phyloP scores from a whole-genome alignment of 257 asterid species.

The Lantana camara region DNA sequence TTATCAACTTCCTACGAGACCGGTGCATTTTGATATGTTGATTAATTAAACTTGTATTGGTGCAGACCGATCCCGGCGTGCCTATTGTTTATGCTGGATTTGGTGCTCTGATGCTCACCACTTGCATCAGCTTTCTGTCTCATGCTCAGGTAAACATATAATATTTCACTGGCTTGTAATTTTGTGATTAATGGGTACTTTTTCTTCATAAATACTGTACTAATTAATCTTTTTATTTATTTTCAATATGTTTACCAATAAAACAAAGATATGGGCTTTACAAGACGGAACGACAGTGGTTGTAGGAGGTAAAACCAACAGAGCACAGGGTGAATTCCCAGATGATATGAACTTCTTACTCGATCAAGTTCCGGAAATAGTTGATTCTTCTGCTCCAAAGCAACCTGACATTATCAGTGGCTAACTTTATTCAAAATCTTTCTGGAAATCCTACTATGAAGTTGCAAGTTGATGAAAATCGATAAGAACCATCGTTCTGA shows the following conservation, averaged over 20 bases:
- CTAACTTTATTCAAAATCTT: conserved; percentile 28
- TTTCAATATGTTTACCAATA: conserved; percentile 5
- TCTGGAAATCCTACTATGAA: conserved; percentile 7
- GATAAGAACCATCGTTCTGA: background rate
- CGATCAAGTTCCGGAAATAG: conserved; percentile 80
- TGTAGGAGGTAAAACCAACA: conserved; percentile 84
- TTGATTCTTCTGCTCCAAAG: conserved; percentile 49
- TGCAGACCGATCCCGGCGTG: conserved; percentile 88
- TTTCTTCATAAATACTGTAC: background rate
- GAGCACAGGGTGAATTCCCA: conserved; percentile 75
- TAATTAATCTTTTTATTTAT: conserved; percentile 8
- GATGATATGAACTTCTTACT: conserved; percentile 68
- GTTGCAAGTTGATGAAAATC: background rate
- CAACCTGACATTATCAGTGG: conserved; percentile 41
- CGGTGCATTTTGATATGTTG: too few species aligned
- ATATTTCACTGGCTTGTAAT: background rate
- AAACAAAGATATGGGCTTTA: conserved; percentile 72
- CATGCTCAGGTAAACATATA: conserved; percentile 70
- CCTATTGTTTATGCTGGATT: conserved; percentile 85
- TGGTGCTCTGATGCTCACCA: conserved; percentile 90
- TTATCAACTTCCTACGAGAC: background rate
- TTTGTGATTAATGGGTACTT: background rate
- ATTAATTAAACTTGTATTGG: conserved; percentile 4
- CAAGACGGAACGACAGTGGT: conserved; percentile 81
- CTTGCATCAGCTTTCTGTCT: conserved; percentile 84